Base-by-base conservation (phyloP, 164 flowering plant genomes). In the Liquidambar formosana region DNA sequence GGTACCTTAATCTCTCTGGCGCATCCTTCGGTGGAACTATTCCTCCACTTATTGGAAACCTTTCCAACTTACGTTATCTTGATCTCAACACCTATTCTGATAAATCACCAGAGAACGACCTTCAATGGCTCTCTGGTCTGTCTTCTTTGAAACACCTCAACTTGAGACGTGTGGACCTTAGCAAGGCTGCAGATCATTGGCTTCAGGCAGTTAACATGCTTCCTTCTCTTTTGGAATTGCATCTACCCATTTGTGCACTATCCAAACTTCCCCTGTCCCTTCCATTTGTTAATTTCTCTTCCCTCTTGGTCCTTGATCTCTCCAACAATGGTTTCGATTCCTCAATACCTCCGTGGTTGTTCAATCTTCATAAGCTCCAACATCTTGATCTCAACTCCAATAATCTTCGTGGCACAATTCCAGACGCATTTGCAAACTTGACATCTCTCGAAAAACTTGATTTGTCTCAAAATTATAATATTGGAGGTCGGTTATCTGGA, bases 71-170 rank as follows among this genome's bases (percentile, higher is more conserved):
- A 13, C 38, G 6, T 0, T 64, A 64, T 14, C 66, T 64, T 22
- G 69, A 57, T 45, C 61, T 67, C 46, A 54, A 56, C 22, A 22
- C 46, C 5, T 41, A 43, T n/a, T 26, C 0, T 8, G 33, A 10
- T 38, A 23, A 43, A 5, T 51, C 68, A 11, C 6, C 11, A 4
- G 48, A 38, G 5, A 14, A 28, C 16, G 45, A 57, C 22, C 38
- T 71, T 27, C 18, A 57, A n/a, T 71, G 74, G 74, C 13, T 71
- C 4, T 38, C 53, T 5, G 22, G 21, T 21, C 67, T 62, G 25
- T 68, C 57, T 53, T 73, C 72, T 6, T 57, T 75, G 19, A 45
- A 56, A 46, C 38, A 41, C 53, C 64, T 75, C 58, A 48, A 62
- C 2, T 12, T 75, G 46, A 25, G 49, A 0, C 28, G 52, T 10